A percentile compares a stretch with the other conserved stretches of the same genome.
Conservation (phyloP, 2,329 filamentous ascomycete genomes). For the Sarocladium kiliense region DNA sequence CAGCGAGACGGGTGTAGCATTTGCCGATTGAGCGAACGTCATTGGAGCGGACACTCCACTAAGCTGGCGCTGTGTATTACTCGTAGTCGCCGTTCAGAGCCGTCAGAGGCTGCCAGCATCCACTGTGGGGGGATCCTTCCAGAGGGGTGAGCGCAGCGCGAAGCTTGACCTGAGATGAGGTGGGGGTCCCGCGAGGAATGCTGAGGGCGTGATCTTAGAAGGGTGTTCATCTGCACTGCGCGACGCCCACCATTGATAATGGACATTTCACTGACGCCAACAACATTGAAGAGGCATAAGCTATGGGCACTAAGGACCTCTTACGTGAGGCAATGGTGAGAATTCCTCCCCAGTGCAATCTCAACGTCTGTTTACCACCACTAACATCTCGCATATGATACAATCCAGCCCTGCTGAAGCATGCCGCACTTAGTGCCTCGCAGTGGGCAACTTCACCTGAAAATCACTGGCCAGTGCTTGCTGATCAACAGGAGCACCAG, state of each 20-base stretch:
- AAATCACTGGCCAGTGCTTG: constrained; percentile 1
- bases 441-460: neutral
- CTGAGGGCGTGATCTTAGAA: neutral
- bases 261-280: neutral
- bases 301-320: too few relatives aligned
- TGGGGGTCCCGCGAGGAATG: neutral
- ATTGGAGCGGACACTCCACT: constrained; percentile 8
- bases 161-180: constrained; percentile 1
- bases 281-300: too few relatives aligned
- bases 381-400: too few relatives aligned
- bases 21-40: constrained; percentile 4
- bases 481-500: constrained; percentile 7
- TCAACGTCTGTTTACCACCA: too few relatives aligned
- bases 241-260: neutral
- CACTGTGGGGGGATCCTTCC: neutral
- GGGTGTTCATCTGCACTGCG: neutral
- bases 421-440: neutral
- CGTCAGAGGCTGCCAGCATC: neutral
- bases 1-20: neutral
- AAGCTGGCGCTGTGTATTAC: neutral
- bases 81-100: neutral
- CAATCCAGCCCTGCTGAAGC: neutral
- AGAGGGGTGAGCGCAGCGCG: constrained; percentile 3
- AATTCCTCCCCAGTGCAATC: too few relatives aligned
- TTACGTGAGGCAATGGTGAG: too few relatives aligned